Evolutionary conservation across 2,329 filamentous ascomycete genomes (phyloP).

Genomic region (Colletotrichum sp.): DNA sequence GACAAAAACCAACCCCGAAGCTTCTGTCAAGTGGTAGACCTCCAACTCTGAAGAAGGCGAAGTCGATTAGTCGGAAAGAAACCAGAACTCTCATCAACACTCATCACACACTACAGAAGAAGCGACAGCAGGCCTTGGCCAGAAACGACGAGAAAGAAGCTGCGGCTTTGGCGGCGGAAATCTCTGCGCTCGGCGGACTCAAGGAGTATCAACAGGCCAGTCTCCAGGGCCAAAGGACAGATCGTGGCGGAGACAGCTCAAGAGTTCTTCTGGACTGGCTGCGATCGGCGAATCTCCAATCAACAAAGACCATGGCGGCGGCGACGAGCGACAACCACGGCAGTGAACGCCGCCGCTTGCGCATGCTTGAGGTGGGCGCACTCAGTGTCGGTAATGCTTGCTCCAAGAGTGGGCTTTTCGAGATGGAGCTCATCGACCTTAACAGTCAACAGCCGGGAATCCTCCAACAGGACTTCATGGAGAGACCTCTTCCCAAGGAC

Average conservation of each 20-base stretch:
- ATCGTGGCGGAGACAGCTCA: constrained; percentile 72
- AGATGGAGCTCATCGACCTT: constrained; percentile 85
- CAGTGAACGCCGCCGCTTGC: constrained; percentile 39
- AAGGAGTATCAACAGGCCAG: constrained; percentile 71
- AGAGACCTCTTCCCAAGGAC: constrained; percentile 72
- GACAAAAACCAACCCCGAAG: not conserved
- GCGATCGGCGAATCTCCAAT: constrained; percentile 33
- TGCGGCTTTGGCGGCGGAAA: constrained; percentile 53
- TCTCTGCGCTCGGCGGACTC: constrained; percentile 64
- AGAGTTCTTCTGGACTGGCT: constrained; percentile 70
- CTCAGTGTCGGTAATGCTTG: constrained; percentile 86
- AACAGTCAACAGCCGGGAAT: constrained; percentile 86
- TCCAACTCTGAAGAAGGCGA: constrained; percentile 55
- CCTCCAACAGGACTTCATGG: constrained; percentile 91
- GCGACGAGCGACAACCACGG: not conserved
- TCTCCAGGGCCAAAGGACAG: constrained; percentile 69
- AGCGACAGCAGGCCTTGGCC: constrained; percentile 58
- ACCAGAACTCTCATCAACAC: constrained; percentile 69
- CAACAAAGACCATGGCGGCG: constrained; percentile 17
- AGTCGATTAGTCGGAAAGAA: constrained; percentile 68
- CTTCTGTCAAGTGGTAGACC: constrained; percentile 57
- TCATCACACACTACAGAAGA: constrained; percentile 70
- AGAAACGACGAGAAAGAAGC: constrained; percentile 57
- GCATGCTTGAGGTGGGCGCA: constrained; percentile 88
- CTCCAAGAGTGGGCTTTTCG: constrained; percentile 72